phyloP scores from a whole-genome alignment of 176 grass and related monocot species.

The Phyllostachys edulis region DNA sequence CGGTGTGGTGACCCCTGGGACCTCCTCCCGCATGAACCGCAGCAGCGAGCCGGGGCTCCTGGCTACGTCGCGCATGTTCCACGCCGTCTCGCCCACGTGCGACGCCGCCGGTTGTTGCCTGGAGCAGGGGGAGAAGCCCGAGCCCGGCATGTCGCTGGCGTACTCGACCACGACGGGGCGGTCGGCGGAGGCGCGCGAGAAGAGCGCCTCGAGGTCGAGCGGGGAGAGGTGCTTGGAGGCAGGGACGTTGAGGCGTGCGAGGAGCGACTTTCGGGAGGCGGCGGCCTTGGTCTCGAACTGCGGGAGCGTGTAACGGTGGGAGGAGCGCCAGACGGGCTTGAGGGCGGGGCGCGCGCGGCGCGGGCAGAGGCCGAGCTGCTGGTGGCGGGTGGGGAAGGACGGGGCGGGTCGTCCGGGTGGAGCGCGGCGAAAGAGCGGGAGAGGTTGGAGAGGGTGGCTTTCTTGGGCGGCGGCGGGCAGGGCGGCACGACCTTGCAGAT shows the following conservation, averaged over 20 bases:
- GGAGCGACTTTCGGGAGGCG: constrained; percentile 28
- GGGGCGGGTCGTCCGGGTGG: constrained; percentile 34
- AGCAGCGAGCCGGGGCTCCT: constrained; percentile 64
- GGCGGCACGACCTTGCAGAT: constrained; percentile 93
- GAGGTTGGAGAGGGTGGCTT: constrained; percentile 67
- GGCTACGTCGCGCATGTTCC: constrained; percentile 83
- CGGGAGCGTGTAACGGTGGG: constrained; percentile 69
- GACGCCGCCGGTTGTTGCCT: neutral
- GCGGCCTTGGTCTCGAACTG: constrained; percentile 73
- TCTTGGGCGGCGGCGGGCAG: constrained; percentile 56
- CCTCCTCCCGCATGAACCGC: constrained; percentile 72
- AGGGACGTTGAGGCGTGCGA: constrained; percentile 34
- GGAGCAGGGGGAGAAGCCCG: constrained; percentile 51
- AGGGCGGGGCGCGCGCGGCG: constrained; percentile 53
- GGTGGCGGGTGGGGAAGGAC: constrained; percentile 76
- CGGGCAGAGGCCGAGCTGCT: constrained; percentile 73
- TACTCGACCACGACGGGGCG: constrained; percentile 73
- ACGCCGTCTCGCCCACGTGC: constrained; percentile 73
- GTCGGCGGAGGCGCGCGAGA: constrained; percentile 65
- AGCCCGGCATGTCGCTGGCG: constrained; percentile 84
- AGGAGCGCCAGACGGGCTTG: constrained; percentile 68
- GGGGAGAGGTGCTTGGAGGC: constrained; percentile 47
- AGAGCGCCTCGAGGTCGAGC: constrained; percentile 84
- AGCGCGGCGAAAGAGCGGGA: constrained; percentile 87
- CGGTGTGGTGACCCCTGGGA: constrained; percentile 78